phyloP scores from a whole-genome alignment of 106 monocot species.

The Phalaenopsis equestris region DNA sequence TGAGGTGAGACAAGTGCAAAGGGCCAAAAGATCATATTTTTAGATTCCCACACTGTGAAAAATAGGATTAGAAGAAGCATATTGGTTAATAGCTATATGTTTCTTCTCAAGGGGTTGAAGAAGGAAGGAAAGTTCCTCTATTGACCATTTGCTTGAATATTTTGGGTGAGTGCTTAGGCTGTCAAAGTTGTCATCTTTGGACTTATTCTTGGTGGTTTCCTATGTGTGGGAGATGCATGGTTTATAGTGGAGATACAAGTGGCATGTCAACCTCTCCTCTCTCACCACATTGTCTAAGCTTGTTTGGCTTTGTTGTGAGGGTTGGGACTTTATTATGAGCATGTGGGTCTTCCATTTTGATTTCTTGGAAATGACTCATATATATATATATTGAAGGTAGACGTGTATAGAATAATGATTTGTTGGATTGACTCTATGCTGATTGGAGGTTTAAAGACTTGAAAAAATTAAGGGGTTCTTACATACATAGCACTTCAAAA shows the following conservation, averaged over 20 bases:
- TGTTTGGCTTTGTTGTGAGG: no score
- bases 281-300: neutral
- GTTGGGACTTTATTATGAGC: no score
- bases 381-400: no score
- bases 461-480: no score
- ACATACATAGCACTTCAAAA: no score
- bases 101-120: neutral
- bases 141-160: neutral
- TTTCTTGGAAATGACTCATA: no score
- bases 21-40: neutral
- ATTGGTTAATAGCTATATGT: neutral
- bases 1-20: neutral
- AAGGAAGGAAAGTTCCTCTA: neutral
- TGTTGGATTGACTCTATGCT: no score
- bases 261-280: neutral
- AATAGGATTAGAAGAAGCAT: no score
- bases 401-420: no score
- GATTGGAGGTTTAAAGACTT: no score
- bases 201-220: neutral
- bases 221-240: neutral
- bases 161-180: neutral
- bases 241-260: constrained; percentile 1
- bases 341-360: no score
- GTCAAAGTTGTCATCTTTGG: constrained; percentile 3
- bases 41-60: neutral